Base-by-base conservation (phyloP, 2,329 filamentous ascomycete genomes). In the Epichloe uncinata region DNA sequence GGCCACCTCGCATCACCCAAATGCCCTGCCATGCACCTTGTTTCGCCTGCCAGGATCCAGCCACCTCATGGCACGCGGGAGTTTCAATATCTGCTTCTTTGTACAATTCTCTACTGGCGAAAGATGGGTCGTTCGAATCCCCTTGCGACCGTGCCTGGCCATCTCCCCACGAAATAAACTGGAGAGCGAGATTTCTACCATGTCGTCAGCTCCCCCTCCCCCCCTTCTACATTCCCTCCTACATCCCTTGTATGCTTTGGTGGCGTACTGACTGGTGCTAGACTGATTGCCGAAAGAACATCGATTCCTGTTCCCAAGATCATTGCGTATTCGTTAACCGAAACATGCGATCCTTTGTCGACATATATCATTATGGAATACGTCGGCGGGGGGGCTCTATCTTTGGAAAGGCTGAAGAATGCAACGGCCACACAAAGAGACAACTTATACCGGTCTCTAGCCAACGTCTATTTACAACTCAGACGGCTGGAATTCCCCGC, bases 381-480 rank as follows among this genome's bases (percentile, higher is more conserved):
- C 37, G 26, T 30, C 8, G 8, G 8, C 26, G 26, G 26, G 26
- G 26, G 26, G 8, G 9, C 26, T 30, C 8, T 30, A 38, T 50
- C 30, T 49, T 50, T 11, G 53, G 50, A 15, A 37, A 20, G 43
- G 3, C 37, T 55, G 3, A 13, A 49, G 33, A 47, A 45, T 11
- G 36, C 48, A 52, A 37, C 52, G 38, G 9, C 36, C 20, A 11
- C 44, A 42, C 13, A 50, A 26, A 22, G 38, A 34, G 34, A 50
- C 7, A 37, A 16, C 11, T 45, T 54, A 5, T 52, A 52, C 47
- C 45, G 33, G 2, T 55, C 54, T 18, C 50, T 55, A 13, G 52
- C 52, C 22, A 44, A 52, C 33, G 48, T 55, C n/a, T 52, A 51
- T 36, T 45, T 53, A n/a, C 50, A 55, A 26, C 51, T 55, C n/a